Evolutionary conservation across 192 early-diverging fungal genomes (phyloP).

Genomic region (Coemansia sp.): DNA sequence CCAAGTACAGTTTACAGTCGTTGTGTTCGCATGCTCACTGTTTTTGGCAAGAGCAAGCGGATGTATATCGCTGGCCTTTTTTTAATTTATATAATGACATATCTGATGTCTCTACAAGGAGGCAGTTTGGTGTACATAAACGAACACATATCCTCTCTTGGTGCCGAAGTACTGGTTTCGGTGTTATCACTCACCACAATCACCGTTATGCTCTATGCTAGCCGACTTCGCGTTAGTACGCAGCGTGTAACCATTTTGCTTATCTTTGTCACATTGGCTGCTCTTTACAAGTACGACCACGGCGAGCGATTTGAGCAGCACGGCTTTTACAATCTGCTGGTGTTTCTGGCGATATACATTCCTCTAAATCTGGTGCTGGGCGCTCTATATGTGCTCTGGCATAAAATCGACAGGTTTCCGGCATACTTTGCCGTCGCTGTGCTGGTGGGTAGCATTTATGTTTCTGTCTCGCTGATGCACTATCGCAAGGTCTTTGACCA

Average conservation of each 20-base stretch:
- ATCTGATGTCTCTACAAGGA: constrained; percentile 41
- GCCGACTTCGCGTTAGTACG: constrained; percentile 38
- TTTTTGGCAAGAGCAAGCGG: constrained; percentile 2
- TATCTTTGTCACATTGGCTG: constrained; percentile 12
- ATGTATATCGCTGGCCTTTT: constrained; percentile 5
- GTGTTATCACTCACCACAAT: constrained; percentile 48
- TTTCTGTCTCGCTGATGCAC: constrained; percentile 32
- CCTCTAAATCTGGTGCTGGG: constrained; percentile 55
- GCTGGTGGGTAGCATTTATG: constrained; percentile 13
- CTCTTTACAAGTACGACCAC: constrained; percentile 58
- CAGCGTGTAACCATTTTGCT: constrained; percentile 15
- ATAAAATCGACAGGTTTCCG: constrained; percentile 35
- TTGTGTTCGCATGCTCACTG: neutral
- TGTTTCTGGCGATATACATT: constrained; percentile 55
- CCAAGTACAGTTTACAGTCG: neutral
- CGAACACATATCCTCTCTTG: constrained; percentile 51
- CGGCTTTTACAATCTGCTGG: constrained; percentile 60
- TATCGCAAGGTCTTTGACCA: constrained; percentile 36
- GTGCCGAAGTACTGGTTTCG: constrained; percentile 47
- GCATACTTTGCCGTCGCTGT: constrained; percentile 32
- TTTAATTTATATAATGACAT: constrained; percentile 1
- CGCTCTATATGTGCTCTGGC: constrained; percentile 35
- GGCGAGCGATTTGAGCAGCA: constrained; percentile 61
- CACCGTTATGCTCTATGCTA: constrained; percentile 44
- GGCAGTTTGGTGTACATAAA: constrained; percentile 56